Percentiles rank a stretch among this genome's conserved stretches.
phyloP scores from a whole-genome alignment of 2,329 filamentous ascomycete genomes.

The Cryphonectria parasitica region DNA sequence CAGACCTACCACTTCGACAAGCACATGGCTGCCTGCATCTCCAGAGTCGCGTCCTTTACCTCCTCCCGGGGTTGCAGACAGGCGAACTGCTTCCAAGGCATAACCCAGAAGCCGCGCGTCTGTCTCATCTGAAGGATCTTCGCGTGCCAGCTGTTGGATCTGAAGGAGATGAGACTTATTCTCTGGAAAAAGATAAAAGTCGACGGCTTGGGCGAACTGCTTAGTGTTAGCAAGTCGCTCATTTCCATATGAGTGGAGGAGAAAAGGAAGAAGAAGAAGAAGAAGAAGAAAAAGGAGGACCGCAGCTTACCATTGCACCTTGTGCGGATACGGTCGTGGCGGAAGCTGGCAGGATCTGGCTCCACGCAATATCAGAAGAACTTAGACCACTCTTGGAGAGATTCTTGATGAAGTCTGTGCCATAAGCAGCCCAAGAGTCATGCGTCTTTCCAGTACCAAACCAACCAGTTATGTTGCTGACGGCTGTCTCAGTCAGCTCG shows the following conservation, averaged over 20 bases:
- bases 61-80: slow-evolving; percentile 56
- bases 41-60: slow-evolving; percentile 27
- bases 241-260: not conserved
- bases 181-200: slow-evolving; percentile 69
- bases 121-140: slow-evolving; percentile 57
- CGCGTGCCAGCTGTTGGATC: slow-evolving; percentile 62
- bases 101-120: slow-evolving; percentile 71
- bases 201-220: slow-evolving; percentile 71
- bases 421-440: slow-evolving; percentile 64
- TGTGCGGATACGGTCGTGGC: slow-evolving; percentile 72
- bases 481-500: slow-evolving; percentile 63
- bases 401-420: slow-evolving; percentile 66
- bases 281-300: too few species aligned
- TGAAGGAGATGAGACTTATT: slow-evolving; percentile 61
- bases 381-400: slow-evolving; percentile 66
- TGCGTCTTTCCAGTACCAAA: slow-evolving; percentile 55
- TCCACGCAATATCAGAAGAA: slow-evolving; percentile 70
- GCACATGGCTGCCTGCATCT: slow-evolving; percentile 61
- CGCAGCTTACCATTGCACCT: slow-evolving; percentile 59
- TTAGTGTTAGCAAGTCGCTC: not conserved
- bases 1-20: slow-evolving; percentile 62
- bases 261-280: too few species aligned
- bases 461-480: slow-evolving; percentile 59
- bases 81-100: slow-evolving; percentile 71
- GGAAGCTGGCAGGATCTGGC: slow-evolving; percentile 70